These are phyloP conservation scores for Samsoniella hepiali DNA, from an alignment of 2,329 filamentous ascomycete genomes.

Conservation along the genomic window DNA sequence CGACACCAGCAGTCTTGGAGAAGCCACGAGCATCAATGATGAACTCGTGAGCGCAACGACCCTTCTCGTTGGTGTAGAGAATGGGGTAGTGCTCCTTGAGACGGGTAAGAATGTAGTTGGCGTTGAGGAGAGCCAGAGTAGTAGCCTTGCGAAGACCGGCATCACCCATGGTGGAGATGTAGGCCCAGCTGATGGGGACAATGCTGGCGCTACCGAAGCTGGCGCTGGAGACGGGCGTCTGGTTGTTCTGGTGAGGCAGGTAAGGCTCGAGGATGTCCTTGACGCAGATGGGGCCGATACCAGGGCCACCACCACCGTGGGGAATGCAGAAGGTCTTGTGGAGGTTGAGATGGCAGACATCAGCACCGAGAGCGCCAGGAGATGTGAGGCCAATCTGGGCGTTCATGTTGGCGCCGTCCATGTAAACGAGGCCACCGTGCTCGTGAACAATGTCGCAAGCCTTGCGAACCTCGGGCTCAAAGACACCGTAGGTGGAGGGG, in stretches of 20 bases:
- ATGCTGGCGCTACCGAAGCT: conserved; percentile 88
- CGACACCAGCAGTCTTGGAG: conserved; percentile 76
- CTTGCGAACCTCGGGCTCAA: conserved; percentile 83
- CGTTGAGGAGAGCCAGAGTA: conserved; percentile 89
- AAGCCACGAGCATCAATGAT: conserved; percentile 87
- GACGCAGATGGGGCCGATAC: conserved; percentile 90
- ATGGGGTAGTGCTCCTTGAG: conserved; percentile 85
- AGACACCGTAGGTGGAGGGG: conserved; percentile 91
- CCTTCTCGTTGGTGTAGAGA: conserved; percentile 86
- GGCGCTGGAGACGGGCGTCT: conserved; percentile 65
- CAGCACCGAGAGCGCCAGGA: conserved; percentile 90
- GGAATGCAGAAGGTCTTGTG: conserved; percentile 99
- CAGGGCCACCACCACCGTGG: conserved; percentile 89
- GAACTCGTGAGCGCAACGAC: conserved; percentile 94
- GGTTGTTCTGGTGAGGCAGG: conserved; percentile 56
- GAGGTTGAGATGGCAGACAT: conserved; percentile 94
- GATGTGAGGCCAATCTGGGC: conserved; percentile 95
- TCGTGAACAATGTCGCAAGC: conserved; percentile 83
- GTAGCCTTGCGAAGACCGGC: conserved; percentile 84
- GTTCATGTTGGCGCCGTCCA: conserved; percentile 99
- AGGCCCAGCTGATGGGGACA: conserved; percentile 90
- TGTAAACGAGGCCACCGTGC: conserved; percentile 91
- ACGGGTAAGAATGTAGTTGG: conserved; percentile 91
- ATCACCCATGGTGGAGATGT: conserved; percentile 86
- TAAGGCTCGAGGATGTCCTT: conserved; percentile 74